Base-by-base conservation (phyloP, 2,329 filamentous ascomycete genomes). In the Albophoma yamanashiensis region DNA sequence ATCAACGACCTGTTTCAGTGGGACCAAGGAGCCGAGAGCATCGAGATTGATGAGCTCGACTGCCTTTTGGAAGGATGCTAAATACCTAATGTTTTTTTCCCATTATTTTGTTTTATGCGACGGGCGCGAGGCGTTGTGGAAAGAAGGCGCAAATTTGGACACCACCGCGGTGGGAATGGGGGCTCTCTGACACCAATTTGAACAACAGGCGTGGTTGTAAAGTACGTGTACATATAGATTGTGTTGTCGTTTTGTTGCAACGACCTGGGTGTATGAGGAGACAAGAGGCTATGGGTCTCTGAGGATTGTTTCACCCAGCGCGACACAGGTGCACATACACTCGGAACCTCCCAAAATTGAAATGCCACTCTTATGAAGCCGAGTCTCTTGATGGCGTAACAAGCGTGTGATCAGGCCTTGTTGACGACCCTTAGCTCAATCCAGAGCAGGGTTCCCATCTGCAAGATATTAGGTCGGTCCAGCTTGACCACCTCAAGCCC, bases 31-130 rank as follows among this genome's bases (percentile, higher is more conserved):
- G 92, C 92, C 1, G 94, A 97, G 77, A 89, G 86, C 64, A 88
- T 97, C 66, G 92, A 95, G 72, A 84, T 97, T 56, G 91, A 96
- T 55, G 94, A 99, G 78, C 85, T 97, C 31, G 93, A 97, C 70
- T 86, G 89, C 67, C 83, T 97, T 71, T 84, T 97, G 68, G 87
- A 89, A 70, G 87, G 84, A 66, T 91, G 86, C 73, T 91, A 76
- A 81, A 59, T 61, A 55, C 58, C 58, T 62, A 59, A 61, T 59
- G 8, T 55, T 55, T 57, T 45, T 57, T 36, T 36, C 6, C 6
- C 27, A 61, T 61, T 57, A 43, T 43, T 58, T 25, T 47, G 4
- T 47, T 42, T 47, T 47, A 47, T 47, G 58, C 61, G 58, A 60
- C 57, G 56, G 66, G 63, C 63, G 65, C 64, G 64, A 61, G 61